Evolutionary conservation across 2,329 filamentous ascomycete genomes (phyloP), one percentile per base, ranked within the genome.

Genomic region (Monosporascus sp.): DNA sequence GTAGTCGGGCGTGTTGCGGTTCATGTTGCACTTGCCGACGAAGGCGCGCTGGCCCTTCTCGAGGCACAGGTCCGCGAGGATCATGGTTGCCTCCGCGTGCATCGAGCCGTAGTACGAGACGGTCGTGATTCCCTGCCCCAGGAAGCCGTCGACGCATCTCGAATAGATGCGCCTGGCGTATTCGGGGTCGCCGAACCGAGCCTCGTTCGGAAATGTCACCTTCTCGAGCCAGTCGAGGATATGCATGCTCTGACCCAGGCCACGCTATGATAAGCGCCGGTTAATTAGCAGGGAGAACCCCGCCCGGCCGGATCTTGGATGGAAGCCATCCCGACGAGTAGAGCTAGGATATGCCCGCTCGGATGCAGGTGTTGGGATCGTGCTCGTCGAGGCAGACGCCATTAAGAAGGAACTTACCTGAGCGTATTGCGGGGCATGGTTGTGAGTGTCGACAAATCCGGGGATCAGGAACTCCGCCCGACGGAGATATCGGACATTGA

Each of bases 371-470:
- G 28, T 28, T 14, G 31, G 31, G 31, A 35, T 35, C 31, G 14
- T 14, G 31, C 3, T 35, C 1, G 31, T 14, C 11, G 31, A 72
- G 62, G 70, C 71, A 75, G 18, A 45, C 17, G 20, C 43, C 18
- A 22, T 22, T 26, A 45, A 52, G 52, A 8, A 56, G 70, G 56
- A 80, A 46, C 43, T 46, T 28, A 46, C 43, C 24, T 46, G 43
- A n/a, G 74, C 68, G 73, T 74, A 79, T 59, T 81, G 77, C 40
- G 85, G 84, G 0, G 85, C 85, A 61, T 88, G 85, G 55, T 85
- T 86, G 66, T 88, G 85, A 1, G 84, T 87, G 69, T 88, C 85
- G 51, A 88, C 71, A 60, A 85, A 79, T 44, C 81, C 81, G 0
- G 82, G 82, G 53, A 84, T 76, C 48, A 85, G 66, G 60, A 85